These are phyloP conservation scores for Talinum fruticosum DNA, from an alignment of 148 eudicot species.

Conservation along the genomic window DNA sequence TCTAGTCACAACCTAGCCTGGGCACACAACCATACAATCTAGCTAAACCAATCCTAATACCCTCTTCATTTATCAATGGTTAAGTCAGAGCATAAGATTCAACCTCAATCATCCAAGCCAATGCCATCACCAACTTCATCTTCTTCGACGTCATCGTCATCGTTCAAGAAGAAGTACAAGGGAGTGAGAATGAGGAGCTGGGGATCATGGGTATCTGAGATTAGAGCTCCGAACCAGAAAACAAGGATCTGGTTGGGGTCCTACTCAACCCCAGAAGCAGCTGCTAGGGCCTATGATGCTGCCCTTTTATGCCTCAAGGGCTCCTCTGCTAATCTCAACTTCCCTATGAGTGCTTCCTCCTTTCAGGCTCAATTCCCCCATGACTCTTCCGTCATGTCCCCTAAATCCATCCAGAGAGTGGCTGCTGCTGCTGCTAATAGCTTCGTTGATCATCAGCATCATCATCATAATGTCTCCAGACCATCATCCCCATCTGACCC, in stretches of 20 bases:
- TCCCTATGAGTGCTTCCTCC: slow-evolving; percentile 33
- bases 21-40: not conserved
- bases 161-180: slow-evolving; percentile 66
- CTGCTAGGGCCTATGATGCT: slow-evolving; percentile 93
- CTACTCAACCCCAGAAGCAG: slow-evolving; percentile 82
- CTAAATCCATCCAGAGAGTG: slow-evolving; percentile 65
- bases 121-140: slow-evolving; percentile 14
- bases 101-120: slow-evolving; percentile 29
- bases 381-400: slow-evolving; percentile 35
- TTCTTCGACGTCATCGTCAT: slow-evolving; percentile 22
- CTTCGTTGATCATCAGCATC: slow-evolving; percentile 17
- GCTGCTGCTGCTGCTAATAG: slow-evolving; percentile 56
- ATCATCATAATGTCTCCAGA: not conserved
- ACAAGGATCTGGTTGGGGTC: slow-evolving; percentile 92
- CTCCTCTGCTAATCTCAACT: slow-evolving; percentile 68
- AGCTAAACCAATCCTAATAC: not conserved
- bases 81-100: slow-evolving; percentile 50
- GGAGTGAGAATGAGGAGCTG: slow-evolving; percentile 91
- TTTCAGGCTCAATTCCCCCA: not conserved
- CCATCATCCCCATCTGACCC: slow-evolving; percentile 15
- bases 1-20: not conserved
- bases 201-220: slow-evolving; percentile 89
- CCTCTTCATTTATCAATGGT: slow-evolving; percentile 38
- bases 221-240: slow-evolving; percentile 81
- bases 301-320: slow-evolving; percentile 86